Evolutionary conservation across 768 basidiomycete genomes (phyloP).

Genomic region (Tephrocybe sp.): DNA sequence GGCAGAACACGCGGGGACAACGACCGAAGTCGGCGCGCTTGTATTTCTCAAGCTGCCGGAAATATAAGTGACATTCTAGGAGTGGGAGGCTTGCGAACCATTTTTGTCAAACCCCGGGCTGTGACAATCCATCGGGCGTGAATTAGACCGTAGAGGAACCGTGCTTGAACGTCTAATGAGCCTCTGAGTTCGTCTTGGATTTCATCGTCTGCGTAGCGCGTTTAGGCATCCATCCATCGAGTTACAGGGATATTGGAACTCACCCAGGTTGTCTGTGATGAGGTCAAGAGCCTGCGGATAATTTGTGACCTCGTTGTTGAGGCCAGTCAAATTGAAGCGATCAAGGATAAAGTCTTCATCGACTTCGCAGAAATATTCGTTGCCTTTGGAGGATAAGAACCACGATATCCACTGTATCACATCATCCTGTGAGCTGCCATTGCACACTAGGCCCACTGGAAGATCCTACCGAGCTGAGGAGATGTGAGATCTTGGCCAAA

Average conservation of each 20-base stretch:
- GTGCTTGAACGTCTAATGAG: slow-evolving; percentile 89
- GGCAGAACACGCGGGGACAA: slow-evolving; percentile 96
- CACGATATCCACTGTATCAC: slow-evolving; percentile 90
- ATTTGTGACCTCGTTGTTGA: slow-evolving; percentile 95
- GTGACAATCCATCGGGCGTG: slow-evolving; percentile 98
- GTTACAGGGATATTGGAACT: slow-evolving; percentile 24
- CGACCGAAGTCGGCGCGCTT: slow-evolving; percentile 98
- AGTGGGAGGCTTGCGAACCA: slow-evolving; percentile 52
- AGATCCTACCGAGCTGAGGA: slow-evolving; percentile 36
- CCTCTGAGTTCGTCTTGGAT: slow-evolving; percentile 93
- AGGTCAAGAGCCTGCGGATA: slow-evolving; percentile 93
- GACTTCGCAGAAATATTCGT: slow-evolving; percentile 99
- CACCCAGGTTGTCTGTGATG: slow-evolving; percentile 94
- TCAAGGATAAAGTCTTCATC: slow-evolving; percentile 99
- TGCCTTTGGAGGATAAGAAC: slow-evolving; percentile 96
- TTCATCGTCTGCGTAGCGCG: slow-evolving; percentile 68
- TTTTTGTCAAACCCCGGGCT: slow-evolving; percentile 89
- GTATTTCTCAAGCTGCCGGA: slow-evolving; percentile 85
- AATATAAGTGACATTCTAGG: neutral
- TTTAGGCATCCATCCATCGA: neutral
- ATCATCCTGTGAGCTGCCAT: slow-evolving; percentile 5
- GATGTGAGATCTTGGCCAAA: slow-evolving; percentile 11
- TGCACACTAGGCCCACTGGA: slow-evolving; percentile 2
- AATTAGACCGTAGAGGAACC: slow-evolving; percentile 92
- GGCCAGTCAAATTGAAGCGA: slow-evolving; percentile 95